Base-by-base conservation (phyloP, 2,329 filamentous ascomycete genomes). In the Sphaerulina musiva region DNA sequence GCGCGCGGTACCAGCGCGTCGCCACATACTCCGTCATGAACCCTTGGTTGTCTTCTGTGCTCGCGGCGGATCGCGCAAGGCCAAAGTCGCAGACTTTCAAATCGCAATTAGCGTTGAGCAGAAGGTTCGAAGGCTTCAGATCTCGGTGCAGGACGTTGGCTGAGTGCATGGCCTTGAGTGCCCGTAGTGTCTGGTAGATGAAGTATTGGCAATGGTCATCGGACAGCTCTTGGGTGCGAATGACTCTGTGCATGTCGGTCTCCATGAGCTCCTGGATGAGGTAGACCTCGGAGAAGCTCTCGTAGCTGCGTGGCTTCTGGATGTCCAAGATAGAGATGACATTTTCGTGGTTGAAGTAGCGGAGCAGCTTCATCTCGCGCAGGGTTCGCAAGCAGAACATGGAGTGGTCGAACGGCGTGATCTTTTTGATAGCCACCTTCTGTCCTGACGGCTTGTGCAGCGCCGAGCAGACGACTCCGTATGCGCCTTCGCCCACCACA, bases 1-100 rank as follows among this genome's bases (percentile, higher is more conserved):
- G 93, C 5, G 93, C 93, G 73, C 93, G 90, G 75, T 98, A 98
- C 93, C 93, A 98, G 68, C 93, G 86, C 45, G 93, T 98, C 48
- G 93, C 93, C 54, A 98, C 93, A 71, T 98, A 98, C 95, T 98
- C 93, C 12, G 93, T 98, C 93, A 98, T 98, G 82, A 98, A 98
- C 20, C 93, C 93, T n/a, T 92, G 96, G 76, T 98, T 98, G 73
- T 98, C 93, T 69, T 98, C 93, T 64, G 95, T 95, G 8, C 92
- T 96, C 7, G 93, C 93, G 10, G 93, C 93, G 8, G 92, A 97
- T 31, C 69, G 85, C 46, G 93, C 93, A 54, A 98, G 83, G 69
- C 93, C 93, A 68, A 98, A 98, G 73, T 98, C 93, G 75, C 93
- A 98, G 64, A 98, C 93, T 76, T 98, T 98, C 64, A 98, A 80